Evolutionary conservation across 2,329 filamentous ascomycete species (phyloP).

Genomic region (Fusarium hainanense): DNA sequence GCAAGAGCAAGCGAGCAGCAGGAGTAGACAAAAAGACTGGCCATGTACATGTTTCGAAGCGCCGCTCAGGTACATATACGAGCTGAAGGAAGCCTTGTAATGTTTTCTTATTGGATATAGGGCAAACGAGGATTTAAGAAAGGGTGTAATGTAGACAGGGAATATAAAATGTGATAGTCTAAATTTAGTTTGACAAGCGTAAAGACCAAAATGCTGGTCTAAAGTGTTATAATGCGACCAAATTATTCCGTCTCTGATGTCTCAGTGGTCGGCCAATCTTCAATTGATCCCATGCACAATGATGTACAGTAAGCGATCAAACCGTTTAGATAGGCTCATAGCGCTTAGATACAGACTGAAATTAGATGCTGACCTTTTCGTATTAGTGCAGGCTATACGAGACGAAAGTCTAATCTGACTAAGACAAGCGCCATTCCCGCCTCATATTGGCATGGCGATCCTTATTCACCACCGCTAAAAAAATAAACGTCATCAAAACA

Average conservation of each 20-base stretch:
- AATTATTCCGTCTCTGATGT: neutral
- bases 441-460: constrained; percentile 8
- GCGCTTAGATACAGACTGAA: constrained; percentile 3
- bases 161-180: neutral
- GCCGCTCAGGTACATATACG: neutral
- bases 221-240: neutral
- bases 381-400: constrained; percentile 12
- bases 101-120: neutral
- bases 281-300: neutral
- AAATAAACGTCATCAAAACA: constrained; percentile 7
- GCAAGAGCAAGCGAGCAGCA: neutral
- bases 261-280: neutral
- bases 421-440: constrained; percentile 4
- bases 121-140: neutral
- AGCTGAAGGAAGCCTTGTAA: neutral
- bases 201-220: neutral
- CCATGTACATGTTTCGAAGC: accelerated
- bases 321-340: neutral
- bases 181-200: neutral
- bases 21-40: neutral
- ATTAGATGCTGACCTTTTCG: constrained; percentile 1
- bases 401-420: constrained; percentile 8
- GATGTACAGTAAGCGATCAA: neutral
- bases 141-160: too few relatives aligned
- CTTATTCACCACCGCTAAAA: neutral